These are phyloP conservation scores for Fraxinus floribunda DNA, from an alignment of 305 asterid genomes.

Conservation along the genomic window DNA sequence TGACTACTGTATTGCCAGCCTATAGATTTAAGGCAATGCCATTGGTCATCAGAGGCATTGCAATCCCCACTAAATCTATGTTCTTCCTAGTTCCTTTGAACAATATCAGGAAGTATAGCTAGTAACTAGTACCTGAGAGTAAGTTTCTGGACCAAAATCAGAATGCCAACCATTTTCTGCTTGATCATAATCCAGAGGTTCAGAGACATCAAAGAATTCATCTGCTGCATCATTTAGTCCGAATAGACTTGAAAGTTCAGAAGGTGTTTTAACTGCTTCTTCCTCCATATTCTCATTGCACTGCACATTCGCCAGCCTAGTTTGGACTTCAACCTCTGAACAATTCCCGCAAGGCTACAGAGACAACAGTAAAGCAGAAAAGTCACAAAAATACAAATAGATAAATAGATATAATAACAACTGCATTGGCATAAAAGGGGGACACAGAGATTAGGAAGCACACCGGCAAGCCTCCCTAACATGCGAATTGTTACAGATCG, in stretches of 20 bases:
- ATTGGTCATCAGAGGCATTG: constrained; percentile 1
- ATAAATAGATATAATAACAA: constrained; percentile 8
- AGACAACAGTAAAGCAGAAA: constrained; percentile 23
- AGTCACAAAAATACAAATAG: constrained; percentile 18
- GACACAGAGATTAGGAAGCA: constrained; percentile 29
- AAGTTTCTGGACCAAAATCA: constrained; percentile 59
- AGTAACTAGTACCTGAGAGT: constrained; percentile 60
- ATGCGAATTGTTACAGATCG: constrained; percentile 83
- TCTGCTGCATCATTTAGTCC: constrained; percentile 81
- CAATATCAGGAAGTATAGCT: constrained; percentile 13
- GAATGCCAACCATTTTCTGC: constrained; percentile 77
- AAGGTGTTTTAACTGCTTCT: constrained; percentile 65
- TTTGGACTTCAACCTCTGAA: constrained; percentile 64
- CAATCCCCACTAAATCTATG: background rate
- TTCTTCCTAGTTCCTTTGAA: background rate
- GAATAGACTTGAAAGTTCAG: constrained; percentile 69
- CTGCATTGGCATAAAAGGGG: constrained; percentile 15
- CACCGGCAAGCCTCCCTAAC: constrained; percentile 94
- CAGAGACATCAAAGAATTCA: constrained; percentile 90
- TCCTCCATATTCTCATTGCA: constrained; percentile 52
- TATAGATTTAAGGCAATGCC: constrained; percentile 13
- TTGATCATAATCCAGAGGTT: constrained; percentile 81
- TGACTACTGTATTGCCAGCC: constrained; percentile 9
- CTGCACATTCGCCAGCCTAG: constrained; percentile 48
- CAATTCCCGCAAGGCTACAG: constrained; percentile 83